phyloP scores from a whole-genome alignment of 495 filamentous ascomycete genomes.

The Glarea lozoyensis region DNA sequence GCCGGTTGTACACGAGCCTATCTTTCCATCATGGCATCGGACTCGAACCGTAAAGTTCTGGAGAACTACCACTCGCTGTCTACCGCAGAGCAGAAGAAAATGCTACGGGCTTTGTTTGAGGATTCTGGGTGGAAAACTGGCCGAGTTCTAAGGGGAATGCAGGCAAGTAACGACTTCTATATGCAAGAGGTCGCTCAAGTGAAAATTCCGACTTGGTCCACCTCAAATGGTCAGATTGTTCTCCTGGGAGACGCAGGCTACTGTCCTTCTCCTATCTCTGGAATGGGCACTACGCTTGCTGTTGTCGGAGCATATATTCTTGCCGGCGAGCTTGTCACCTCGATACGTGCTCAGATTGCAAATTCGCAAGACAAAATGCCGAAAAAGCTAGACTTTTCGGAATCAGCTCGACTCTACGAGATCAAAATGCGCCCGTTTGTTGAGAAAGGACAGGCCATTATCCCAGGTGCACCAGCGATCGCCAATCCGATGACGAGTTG shows the following conservation, averaged over 20 bases:
- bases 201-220: slow-evolving; percentile 33
- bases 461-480: slow-evolving; percentile 5
- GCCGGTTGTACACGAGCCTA: slow-evolving; percentile 30
- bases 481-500: slow-evolving; percentile 6
- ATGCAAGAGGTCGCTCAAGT: slow-evolving; percentile 32
- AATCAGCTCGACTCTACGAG: too few species aligned
- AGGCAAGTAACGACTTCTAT: slow-evolving; percentile 39
- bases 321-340: slow-evolving; percentile 40
- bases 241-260: slow-evolving; percentile 47
- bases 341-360: slow-evolving; percentile 2
- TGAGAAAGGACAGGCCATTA: slow-evolving; percentile 26
- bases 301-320: slow-evolving; percentile 43
- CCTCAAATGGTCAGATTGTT: slow-evolving; percentile 32
- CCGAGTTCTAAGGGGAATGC: slow-evolving; percentile 29
- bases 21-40: slow-evolving; percentile 20
- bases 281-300: slow-evolving; percentile 35
- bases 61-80: slow-evolving; percentile 11
- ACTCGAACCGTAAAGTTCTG: slow-evolving; percentile 21
- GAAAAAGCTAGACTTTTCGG: too few species aligned
- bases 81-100: slow-evolving; percentile 35
- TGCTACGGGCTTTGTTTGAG: slow-evolving; percentile 28
- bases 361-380: slow-evolving; percentile 32
- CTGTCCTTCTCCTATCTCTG: slow-evolving; percentile 35
- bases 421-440: slow-evolving; percentile 33
- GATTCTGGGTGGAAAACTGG: slow-evolving; percentile 35